Percentiles rank a stretch among this genome's conserved stretches.
phyloP scores from a whole-genome alignment of 352 stramenopile genomes.

The Phytophthora megakarya region DNA sequence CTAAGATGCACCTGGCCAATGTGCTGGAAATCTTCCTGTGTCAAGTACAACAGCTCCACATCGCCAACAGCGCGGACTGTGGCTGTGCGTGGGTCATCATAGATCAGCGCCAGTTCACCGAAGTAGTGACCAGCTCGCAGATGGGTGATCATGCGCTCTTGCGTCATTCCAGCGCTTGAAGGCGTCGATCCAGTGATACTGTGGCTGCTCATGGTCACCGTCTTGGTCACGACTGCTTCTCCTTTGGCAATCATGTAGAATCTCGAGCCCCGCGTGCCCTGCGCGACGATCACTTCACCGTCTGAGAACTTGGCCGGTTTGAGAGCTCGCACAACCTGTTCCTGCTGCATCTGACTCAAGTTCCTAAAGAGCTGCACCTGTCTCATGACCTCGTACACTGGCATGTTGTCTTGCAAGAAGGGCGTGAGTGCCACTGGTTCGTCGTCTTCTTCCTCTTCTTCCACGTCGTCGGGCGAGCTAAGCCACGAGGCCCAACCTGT shows the following conservation, averaged over 20 bases:
- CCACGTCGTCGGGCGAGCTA: slow-evolving; percentile 63
- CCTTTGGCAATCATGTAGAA: slow-evolving; percentile 93
- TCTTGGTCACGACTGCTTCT: slow-evolving; percentile 87
- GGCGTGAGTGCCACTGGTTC: slow-evolving; percentile 69
- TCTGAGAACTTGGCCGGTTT: slow-evolving; percentile 87
- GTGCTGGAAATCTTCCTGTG: slow-evolving; percentile 87
- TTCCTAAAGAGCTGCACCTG: slow-evolving; percentile 89
- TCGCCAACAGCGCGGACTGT: slow-evolving; percentile 80
- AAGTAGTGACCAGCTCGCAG: slow-evolving; percentile 93
- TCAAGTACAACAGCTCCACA: slow-evolving; percentile 85
- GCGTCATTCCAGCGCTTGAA: slow-evolving; percentile 42
- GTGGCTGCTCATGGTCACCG: slow-evolving; percentile 37
- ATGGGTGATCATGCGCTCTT: slow-evolving; percentile 89
- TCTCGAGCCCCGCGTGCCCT: slow-evolving; percentile 79
- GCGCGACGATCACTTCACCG: slow-evolving; percentile 84
- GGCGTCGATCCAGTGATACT: slow-evolving; percentile 40
- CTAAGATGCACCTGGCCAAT: slow-evolving; percentile 87
- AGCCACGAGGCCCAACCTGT: slow-evolving; percentile 70
- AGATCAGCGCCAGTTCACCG: slow-evolving; percentile 92
- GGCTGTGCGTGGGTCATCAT: slow-evolving; percentile 88
- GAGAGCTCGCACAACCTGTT: slow-evolving; percentile 84
- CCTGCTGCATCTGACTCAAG: slow-evolving; percentile 86
- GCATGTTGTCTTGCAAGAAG: slow-evolving; percentile 85
- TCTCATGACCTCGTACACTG: slow-evolving; percentile 88
- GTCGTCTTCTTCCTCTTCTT: slow-evolving; percentile 75